Conservation (phyloP, 805 yeast species). For the Yarrowia deformans region DNA sequence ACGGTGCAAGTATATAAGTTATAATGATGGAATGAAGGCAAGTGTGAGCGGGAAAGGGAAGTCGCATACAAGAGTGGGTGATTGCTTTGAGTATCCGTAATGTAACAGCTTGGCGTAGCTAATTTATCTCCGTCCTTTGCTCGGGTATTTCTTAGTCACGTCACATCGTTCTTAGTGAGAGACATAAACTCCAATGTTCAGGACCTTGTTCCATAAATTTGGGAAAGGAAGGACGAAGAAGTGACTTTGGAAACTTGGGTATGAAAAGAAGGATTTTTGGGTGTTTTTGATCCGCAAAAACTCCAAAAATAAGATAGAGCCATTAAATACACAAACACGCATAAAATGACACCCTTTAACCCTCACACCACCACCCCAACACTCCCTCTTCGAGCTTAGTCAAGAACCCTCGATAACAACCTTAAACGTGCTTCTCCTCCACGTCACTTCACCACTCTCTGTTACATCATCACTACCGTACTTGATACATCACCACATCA, state of each 20-base stretch:
- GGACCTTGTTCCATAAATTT: not conserved
- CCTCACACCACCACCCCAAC: not conserved
- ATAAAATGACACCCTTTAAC: not conserved
- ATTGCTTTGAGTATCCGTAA: too few relatives aligned
- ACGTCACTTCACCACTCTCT: slow-evolving; percentile 32
- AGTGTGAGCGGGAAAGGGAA: too few relatives aligned
- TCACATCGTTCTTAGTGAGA: not conserved
- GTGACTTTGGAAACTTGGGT: too few relatives aligned
- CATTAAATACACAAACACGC: not conserved
- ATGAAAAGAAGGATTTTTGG: too few relatives aligned
- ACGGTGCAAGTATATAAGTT: not conserved
- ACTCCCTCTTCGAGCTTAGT: slow-evolving; percentile 1
- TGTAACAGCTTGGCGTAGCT: too few relatives aligned
- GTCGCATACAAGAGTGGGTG: too few relatives aligned
- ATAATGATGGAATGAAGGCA: not conserved
- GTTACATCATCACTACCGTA: too few relatives aligned
- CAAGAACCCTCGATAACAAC: slow-evolving; percentile 23
- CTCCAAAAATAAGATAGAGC: not conserved
- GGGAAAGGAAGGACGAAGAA: not conserved
- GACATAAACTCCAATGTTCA: not conserved
- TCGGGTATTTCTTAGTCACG: not conserved
- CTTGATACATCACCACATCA: slow-evolving; percentile 1
- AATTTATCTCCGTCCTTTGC: too few relatives aligned
- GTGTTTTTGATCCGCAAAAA: too few relatives aligned
- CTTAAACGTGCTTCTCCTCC: slow-evolving; percentile 14